These are phyloP conservation scores for Pyrrhoderma noxium DNA, from an alignment of 1,284 basidiomycete species.

Conservation along the genomic window DNA sequence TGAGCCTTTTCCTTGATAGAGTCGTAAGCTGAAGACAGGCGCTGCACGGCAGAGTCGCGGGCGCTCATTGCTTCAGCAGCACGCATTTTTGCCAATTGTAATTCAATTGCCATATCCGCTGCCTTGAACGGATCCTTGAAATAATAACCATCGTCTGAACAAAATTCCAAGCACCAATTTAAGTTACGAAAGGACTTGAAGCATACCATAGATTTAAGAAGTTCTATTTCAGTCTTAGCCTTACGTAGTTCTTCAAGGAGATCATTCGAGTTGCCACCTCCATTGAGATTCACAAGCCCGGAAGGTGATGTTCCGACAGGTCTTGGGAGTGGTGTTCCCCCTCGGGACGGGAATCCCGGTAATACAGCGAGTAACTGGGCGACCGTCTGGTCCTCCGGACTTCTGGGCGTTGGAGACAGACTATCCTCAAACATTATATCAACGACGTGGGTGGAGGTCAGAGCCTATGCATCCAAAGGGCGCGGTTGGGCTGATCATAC, in stretches of 20 bases:
- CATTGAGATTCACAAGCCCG: background rate
- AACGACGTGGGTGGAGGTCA: background rate
- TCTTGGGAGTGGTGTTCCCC: slow-evolving; percentile 4
- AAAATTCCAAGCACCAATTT: slow-evolving; percentile 5
- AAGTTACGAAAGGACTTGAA: slow-evolving; percentile 19
- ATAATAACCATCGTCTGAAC: slow-evolving; percentile 16
- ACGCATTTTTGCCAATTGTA: slow-evolving; percentile 49
- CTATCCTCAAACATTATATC: slow-evolving; percentile 9
- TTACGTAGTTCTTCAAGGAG: slow-evolving; percentile 15
- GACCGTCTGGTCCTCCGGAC: slow-evolving; percentile 5
- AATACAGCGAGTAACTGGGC: slow-evolving; percentile 3
- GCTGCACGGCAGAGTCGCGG: slow-evolving; percentile 55
- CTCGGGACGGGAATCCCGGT: slow-evolving; percentile 9
- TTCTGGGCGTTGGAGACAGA: background rate
- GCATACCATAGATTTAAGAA: slow-evolving; percentile 19
- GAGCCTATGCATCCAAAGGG: too few species aligned
- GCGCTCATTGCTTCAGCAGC: slow-evolving; percentile 53
- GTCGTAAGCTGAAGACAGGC: slow-evolving; percentile 52
- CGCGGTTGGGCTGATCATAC: too few species aligned
- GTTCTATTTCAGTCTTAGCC: slow-evolving; percentile 17
- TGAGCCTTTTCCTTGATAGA: slow-evolving; percentile 54
- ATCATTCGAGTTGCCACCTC: slow-evolving; percentile 1
- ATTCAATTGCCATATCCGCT: slow-evolving; percentile 39
- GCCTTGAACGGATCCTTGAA: slow-evolving; percentile 20
- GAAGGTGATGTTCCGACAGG: slow-evolving; percentile 1